phyloP scores from a whole-genome alignment of 495 filamentous ascomycete genomes.

The Penicillium riverlandense region DNA sequence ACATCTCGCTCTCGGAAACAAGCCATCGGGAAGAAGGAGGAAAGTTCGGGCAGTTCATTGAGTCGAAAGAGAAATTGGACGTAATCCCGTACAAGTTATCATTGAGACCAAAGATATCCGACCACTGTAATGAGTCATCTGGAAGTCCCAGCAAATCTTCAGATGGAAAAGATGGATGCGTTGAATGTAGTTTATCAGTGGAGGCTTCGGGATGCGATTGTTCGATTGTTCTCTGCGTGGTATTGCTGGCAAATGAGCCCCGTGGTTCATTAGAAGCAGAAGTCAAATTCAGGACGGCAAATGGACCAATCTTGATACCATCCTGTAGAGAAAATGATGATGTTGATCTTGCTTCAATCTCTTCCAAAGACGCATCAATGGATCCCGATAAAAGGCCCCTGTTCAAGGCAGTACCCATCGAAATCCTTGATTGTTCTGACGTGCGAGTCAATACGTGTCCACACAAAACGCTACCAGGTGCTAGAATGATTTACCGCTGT shows the following conservation, averaged over 20 bases:
- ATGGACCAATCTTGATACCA: conserved; percentile 15
- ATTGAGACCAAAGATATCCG: conserved; percentile 14
- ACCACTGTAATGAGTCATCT: conserved; percentile 19
- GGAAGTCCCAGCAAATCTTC: neutral
- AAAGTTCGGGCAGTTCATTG: neutral
- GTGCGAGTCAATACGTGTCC: neutral
- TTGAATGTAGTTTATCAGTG: too few relatives aligned
- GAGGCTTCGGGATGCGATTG: too few relatives aligned
- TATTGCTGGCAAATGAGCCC: neutral
- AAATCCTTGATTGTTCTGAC: conserved; percentile 14
- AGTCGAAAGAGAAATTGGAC: conserved; percentile 2
- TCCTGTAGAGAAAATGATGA: neutral
- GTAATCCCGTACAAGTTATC: conserved; percentile 9
- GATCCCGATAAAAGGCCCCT: conserved; percentile 14
- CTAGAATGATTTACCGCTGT: conserved; percentile 6
- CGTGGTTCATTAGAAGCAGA: too few relatives aligned
- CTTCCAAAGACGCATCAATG: conserved; percentile 16
- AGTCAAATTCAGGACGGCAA: conserved; percentile 12
- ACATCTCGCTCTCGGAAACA: neutral
- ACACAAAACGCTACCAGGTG: too few relatives aligned
- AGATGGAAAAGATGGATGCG: too few relatives aligned
- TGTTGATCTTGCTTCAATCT: conserved; percentile 14
- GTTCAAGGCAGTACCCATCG: conserved; percentile 15
- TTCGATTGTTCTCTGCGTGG: neutral
- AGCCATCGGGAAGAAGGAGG: neutral